A percentile compares a stretch with the other conserved stretches of the same genome.
Conservation (phyloP, 2,329 filamentous ascomycete species). For the Annulohypoxylon truncatum region DNA sequence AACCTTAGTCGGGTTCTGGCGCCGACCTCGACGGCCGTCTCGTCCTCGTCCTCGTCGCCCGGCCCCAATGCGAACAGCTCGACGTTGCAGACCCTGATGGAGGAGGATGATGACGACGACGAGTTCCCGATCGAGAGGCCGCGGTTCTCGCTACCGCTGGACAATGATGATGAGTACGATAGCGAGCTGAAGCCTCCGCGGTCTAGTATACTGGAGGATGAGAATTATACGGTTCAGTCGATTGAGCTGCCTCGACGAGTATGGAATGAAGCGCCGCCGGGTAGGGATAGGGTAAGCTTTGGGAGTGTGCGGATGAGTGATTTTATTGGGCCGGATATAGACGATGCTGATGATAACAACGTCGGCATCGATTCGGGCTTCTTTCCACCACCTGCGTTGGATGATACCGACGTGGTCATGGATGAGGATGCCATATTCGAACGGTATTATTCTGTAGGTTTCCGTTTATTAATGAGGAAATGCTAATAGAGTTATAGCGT, state of each 20-base stretch:
- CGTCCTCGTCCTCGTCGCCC: conserved; percentile 59
- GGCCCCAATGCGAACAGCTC: conserved; percentile 36
- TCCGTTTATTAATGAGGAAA: neutral
- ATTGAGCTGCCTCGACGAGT: conserved; percentile 69
- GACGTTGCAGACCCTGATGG: conserved; percentile 43
- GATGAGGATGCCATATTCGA: conserved; percentile 58
- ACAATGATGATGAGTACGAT: conserved; percentile 61
- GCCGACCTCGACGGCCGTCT: conserved; percentile 58
- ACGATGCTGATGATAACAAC: conserved; percentile 59
- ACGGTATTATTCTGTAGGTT: conserved; percentile 49
- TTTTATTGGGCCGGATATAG: conserved; percentile 52
- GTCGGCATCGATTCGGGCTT: conserved; percentile 62
- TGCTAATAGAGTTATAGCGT: conserved; percentile 40
- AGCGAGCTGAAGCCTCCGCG: conserved; percentile 63
- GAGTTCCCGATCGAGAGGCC: conserved; percentile 63
- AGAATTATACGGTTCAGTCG: conserved; percentile 68
- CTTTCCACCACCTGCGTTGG: conserved; percentile 60
- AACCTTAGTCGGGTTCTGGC: conserved; percentile 67
- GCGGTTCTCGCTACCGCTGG: conserved; percentile 66
- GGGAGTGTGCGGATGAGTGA: conserved; percentile 67
- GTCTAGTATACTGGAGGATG: conserved; percentile 67
- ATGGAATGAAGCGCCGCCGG: conserved; percentile 58
- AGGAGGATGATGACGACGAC: conserved; percentile 63
- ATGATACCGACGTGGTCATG: conserved; percentile 54
- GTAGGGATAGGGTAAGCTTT: conserved; percentile 60